Evolutionary conservation across 2,329 filamentous ascomycete species (phyloP).

Genomic region (Grosmannia serpens): DNA sequence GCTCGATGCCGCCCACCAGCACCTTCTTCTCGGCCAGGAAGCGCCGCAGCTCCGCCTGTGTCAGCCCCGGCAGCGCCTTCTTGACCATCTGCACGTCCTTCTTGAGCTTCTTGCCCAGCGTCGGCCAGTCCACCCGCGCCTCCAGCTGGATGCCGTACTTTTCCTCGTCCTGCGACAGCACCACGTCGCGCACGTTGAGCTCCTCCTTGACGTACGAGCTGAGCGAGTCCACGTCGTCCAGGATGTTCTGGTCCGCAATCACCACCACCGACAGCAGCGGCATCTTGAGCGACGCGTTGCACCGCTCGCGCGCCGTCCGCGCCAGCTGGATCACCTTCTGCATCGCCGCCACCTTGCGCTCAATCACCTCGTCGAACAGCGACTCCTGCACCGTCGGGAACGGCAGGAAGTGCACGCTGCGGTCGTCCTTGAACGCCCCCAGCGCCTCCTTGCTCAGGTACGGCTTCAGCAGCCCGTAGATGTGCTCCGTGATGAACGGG

Average conservation of each 20-base stretch:
- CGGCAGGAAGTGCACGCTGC: slow-evolving; percentile 83
- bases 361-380: slow-evolving; percentile 75
- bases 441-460: slow-evolving; percentile 63
- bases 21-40: slow-evolving; percentile 68
- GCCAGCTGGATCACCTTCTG: slow-evolving; percentile 90
- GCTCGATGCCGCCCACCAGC: slow-evolving; percentile 71
- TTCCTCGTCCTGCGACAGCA: slow-evolving; percentile 76
- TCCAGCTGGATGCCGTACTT: slow-evolving; percentile 90
- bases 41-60: slow-evolving; percentile 66
- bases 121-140: slow-evolving; percentile 83
- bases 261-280: slow-evolving; percentile 84
- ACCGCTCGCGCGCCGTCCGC: slow-evolving; percentile 74
- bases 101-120: slow-evolving; percentile 92
- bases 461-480: slow-evolving; percentile 73
- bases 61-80: slow-evolving; percentile 72
- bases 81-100: slow-evolving; percentile 88
- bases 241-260: slow-evolving; percentile 73
- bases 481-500: slow-evolving; percentile 89
- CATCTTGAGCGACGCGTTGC: slow-evolving; percentile 76
- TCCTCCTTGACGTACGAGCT: slow-evolving; percentile 87
- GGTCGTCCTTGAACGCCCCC: slow-evolving; percentile 52
- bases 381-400: slow-evolving; percentile 85
- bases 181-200: slow-evolving; percentile 76
- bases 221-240: slow-evolving; percentile 76
- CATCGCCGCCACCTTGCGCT: slow-evolving; percentile 82